Conservation (phyloP, 345 rosid genomes). For the Erucastrum elatum region DNA sequence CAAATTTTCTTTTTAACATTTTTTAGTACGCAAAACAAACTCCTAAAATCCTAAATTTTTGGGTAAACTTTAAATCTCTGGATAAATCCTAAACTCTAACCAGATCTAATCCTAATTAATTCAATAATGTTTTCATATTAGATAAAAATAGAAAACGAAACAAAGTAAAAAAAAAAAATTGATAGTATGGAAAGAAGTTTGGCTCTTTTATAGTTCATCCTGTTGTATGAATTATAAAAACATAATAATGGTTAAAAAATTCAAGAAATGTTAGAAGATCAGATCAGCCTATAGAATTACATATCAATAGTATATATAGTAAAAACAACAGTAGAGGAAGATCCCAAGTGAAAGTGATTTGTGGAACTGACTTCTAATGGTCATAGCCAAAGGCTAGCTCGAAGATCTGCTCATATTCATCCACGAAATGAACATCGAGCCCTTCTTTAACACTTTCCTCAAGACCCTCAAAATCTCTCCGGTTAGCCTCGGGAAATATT, state of each 20-base stretch:
- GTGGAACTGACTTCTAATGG: background rate
- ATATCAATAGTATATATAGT: background rate
- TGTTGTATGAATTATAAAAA: background rate
- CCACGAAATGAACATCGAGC: conserved; percentile 72
- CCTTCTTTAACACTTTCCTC: conserved; percentile 76
- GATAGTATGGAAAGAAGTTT: background rate
- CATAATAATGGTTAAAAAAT: background rate
- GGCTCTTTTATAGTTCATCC: background rate
- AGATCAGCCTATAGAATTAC: background rate
- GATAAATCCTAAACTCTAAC: no score
- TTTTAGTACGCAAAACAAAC: no score
- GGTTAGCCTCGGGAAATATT: conserved; percentile 75
- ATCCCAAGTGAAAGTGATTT: background rate
- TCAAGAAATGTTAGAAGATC: background rate
- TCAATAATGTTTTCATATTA: no score
- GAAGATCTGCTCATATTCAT: conserved; percentile 60
- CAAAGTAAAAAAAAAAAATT: no score
- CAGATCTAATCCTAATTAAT: no score
- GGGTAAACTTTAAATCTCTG: no score
- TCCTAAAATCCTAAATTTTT: no score
- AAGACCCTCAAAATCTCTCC: conserved; percentile 83
- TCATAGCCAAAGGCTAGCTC: conserved; percentile 56
- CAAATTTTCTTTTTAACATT: no score
- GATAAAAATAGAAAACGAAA: no score
- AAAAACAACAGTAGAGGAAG: background rate